Conservation (phyloP, 805 yeast species). For the Grigorovia yakushimaensis region DNA sequence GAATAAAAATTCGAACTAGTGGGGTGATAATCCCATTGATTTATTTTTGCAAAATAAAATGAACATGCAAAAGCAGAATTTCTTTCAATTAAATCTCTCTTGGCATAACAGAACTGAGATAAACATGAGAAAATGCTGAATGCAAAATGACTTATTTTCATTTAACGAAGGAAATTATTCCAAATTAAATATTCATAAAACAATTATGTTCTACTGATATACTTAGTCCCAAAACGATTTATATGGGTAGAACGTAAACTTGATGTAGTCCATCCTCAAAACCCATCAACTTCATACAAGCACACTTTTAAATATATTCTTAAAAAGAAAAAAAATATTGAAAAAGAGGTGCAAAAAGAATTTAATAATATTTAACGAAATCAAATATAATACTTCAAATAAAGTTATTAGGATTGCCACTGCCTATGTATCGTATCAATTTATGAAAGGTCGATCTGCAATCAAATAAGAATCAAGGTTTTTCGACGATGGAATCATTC, state of each 20-base stretch:
- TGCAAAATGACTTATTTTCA: background rate
- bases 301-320: background rate
- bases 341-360: background rate
- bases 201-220: no score
- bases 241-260: no score
- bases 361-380: no score
- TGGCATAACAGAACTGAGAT: background rate
- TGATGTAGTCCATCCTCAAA: no score
- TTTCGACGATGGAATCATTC: background rate
- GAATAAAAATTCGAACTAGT: slow-evolving; percentile 7
- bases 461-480: background rate
- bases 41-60: slow-evolving; percentile 8
- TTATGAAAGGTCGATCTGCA: background rate
- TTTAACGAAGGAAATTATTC: no score
- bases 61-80: slow-evolving; percentile 17
- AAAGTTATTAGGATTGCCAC: no score
- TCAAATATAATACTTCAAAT: no score
- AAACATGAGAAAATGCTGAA: background rate
- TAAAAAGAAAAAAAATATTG: background rate
- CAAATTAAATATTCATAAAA: no score
- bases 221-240: no score
- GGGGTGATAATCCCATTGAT: slow-evolving; percentile 11
- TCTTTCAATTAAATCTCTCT: slow-evolving; percentile 12
- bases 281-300: no score
- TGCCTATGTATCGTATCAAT: no score